Percentiles rank a stretch among this genome's conserved stretches.
These are phyloP conservation scores for Teunomyces atbi DNA, from an alignment of 805 yeast species.

Conservation along the genomic window DNA sequence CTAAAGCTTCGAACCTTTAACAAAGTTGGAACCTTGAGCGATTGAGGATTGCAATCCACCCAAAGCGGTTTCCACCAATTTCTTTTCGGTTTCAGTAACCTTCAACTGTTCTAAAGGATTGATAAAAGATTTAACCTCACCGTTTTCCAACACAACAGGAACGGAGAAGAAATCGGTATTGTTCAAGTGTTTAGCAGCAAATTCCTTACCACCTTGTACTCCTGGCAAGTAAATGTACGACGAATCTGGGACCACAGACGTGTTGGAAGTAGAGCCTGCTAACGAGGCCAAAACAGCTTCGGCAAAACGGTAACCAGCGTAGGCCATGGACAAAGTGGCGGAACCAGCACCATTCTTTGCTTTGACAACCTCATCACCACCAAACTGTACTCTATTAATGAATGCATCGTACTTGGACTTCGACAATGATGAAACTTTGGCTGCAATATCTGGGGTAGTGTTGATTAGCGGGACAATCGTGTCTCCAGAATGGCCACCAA, in stretches of 20 bases:
- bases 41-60: conserved; percentile 39
- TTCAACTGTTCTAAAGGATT: conserved; percentile 33
- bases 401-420: conserved; percentile 22
- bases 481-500: conserved; percentile 49
- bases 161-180: conserved; percentile 47
- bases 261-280: conserved; percentile 53
- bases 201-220: conserved; percentile 45
- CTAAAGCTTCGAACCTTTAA: conserved; percentile 36
- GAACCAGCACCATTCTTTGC: conserved; percentile 95
- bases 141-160: conserved; percentile 43
- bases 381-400: conserved; percentile 48
- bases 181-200: conserved; percentile 34
- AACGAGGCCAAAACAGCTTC: conserved; percentile 61
- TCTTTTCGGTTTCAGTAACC: conserved; percentile 29
- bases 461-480: conserved; percentile 42
- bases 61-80: conserved; percentile 36
- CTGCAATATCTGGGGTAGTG: conserved; percentile 15
- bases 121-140: conserved; percentile 35
- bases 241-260: conserved; percentile 39
- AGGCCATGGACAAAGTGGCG: conserved; percentile 95
- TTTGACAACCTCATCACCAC: conserved; percentile 95
- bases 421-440: conserved; percentile 16
- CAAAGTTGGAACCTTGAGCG: conserved; percentile 41
- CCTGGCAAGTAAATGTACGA: conserved; percentile 56
- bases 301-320: conserved; percentile 78